Conservation (phyloP, 2,329 filamentous ascomycete species). For the Diaporthe eres region DNA sequence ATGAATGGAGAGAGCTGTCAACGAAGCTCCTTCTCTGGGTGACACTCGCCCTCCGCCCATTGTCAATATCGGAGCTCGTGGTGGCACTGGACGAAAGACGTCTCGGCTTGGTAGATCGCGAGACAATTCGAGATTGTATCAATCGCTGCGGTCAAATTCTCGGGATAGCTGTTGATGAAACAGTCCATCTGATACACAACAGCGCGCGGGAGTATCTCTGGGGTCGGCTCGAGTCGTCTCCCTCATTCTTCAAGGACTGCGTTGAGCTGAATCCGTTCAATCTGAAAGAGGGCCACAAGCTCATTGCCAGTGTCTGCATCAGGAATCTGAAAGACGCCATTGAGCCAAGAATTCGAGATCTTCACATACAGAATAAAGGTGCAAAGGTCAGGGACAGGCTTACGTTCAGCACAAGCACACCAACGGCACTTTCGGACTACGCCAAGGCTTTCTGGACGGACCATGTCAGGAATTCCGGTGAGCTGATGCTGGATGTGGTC, state of each 20-base stretch:
- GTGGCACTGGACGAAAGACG: neutral
- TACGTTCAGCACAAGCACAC: neutral
- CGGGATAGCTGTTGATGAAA: neutral
- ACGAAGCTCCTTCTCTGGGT: conserved; percentile 8
- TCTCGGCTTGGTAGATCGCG: neutral
- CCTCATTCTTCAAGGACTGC: conserved; percentile 11
- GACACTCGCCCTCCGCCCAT: neutral
- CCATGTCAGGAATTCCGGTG: neutral
- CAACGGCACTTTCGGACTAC: neutral
- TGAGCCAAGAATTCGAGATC: neutral
- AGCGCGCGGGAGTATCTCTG: neutral
- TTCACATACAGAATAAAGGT: neutral
- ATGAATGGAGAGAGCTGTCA: neutral
- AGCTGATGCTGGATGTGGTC: neutral
- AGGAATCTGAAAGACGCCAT: neutral
- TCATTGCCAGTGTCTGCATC: neutral
- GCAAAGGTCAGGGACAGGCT: too few relatives aligned
- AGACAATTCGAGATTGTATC: neutral
- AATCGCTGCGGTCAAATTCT: neutral
- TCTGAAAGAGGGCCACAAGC: neutral
- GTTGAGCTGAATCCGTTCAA: conserved; percentile 8
- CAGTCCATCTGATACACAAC: neutral
- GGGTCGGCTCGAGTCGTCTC: conserved; percentile 4
- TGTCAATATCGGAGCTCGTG: neutral
- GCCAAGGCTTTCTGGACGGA: neutral